These are phyloP conservation scores for Aspergillus bombycis DNA, from an alignment of 2,329 filamentous ascomycete genomes.

Conservation along the genomic window DNA sequence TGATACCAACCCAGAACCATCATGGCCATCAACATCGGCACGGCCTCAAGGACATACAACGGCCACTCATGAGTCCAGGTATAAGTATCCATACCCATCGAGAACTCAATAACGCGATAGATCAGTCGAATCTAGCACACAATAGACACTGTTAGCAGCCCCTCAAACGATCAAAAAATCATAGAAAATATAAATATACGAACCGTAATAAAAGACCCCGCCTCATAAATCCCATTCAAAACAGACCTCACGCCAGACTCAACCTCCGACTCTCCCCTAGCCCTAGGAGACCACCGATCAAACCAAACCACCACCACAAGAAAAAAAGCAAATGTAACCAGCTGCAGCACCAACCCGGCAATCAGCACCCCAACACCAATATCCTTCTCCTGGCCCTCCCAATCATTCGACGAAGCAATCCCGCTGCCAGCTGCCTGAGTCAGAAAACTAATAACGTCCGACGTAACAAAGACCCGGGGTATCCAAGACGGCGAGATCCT, in stretches of 20 bases:
- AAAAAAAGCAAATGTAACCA: constrained; percentile 47
- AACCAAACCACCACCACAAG: constrained; percentile 46
- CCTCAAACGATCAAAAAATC: neutral
- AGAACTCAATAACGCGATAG: constrained; percentile 58
- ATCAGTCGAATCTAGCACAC: constrained; percentile 51
- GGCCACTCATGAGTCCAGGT: constrained; percentile 56
- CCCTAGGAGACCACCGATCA: constrained; percentile 27
- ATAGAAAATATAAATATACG: neutral
- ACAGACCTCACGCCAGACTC: constrained; percentile 45
- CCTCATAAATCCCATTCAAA: constrained; percentile 48
- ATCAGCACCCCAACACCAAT: constrained; percentile 49
- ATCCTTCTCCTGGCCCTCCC: constrained; percentile 44
- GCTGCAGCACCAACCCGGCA: constrained; percentile 47
- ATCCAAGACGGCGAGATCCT: constrained; percentile 40
- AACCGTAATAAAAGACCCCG: constrained; percentile 52
- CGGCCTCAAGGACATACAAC: constrained; percentile 56
- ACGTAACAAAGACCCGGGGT: constrained; percentile 51
- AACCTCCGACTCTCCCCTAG: constrained; percentile 11
- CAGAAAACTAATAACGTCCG: constrained; percentile 51
- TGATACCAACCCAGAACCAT: constrained; percentile 55
- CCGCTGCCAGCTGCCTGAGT: constrained; percentile 51
- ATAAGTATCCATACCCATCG: constrained; percentile 55
- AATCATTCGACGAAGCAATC: constrained; percentile 49
- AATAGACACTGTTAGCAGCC: neutral
- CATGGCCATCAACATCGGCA: constrained; percentile 51